Conservation (phyloP, 148 eudicot species). For the Linanthus parryae region DNA sequence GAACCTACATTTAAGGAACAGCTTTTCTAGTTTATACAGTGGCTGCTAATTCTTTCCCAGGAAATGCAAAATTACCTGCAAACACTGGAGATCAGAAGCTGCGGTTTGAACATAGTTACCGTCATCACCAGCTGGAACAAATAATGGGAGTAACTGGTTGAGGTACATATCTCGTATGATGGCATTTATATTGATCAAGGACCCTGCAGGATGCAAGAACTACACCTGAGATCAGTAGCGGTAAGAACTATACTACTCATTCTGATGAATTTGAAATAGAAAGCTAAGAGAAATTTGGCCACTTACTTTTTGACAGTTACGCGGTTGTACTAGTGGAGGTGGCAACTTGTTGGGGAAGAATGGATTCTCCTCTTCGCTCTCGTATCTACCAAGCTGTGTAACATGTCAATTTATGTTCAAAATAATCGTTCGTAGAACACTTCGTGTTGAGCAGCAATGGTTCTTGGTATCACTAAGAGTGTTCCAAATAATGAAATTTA, state of each 20-base stretch:
- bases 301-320: conserved; percentile 38
- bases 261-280: background rate
- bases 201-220: conserved; percentile 56
- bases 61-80: conserved; percentile 84
- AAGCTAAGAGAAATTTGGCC: background rate
- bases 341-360: conserved; percentile 63
- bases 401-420: no score
- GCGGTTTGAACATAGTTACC: conserved; percentile 63
- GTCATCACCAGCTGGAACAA: conserved; percentile 64
- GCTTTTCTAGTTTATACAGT: background rate
- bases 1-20: conserved; percentile 38
- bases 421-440: no score
- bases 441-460: no score
- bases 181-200: conserved; percentile 53
- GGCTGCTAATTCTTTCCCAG: no score
- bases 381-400: conserved; percentile 82
- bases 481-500: no score
- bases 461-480: no score
- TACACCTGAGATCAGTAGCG: conserved; percentile 2
- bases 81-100: conserved; percentile 60
- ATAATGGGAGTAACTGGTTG: conserved; percentile 44
- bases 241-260: background rate
- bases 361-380: conserved; percentile 75
- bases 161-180: conserved; percentile 67
- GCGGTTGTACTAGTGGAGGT: conserved; percentile 25